phyloP scores from a whole-genome alignment of 768 basidiomycete genomes.

The Kwoniella bestiolae region DNA sequence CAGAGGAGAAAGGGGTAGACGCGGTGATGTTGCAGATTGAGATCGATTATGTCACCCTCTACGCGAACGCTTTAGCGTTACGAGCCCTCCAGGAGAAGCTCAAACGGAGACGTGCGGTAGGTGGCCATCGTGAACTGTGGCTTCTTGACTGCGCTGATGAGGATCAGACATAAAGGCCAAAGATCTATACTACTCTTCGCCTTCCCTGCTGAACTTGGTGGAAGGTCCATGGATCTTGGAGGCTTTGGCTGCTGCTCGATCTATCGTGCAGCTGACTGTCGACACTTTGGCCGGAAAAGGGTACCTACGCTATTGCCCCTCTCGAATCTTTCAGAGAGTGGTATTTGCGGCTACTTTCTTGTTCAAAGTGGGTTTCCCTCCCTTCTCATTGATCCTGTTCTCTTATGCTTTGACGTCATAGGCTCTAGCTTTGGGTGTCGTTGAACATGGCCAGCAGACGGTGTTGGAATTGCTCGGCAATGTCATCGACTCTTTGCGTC shows the following conservation, averaged over 20 bases:
- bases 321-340: not conserved
- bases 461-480: not conserved
- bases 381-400: not conserved
- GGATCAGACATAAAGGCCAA: not conserved
- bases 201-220: not conserved
- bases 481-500: not conserved
- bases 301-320: not conserved
- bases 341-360: not conserved
- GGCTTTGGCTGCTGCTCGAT: not conserved
- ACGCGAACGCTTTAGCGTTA: not conserved
- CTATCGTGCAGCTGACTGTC: constrained; percentile 1
- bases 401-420: not conserved
- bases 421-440: not conserved
- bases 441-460: not conserved
- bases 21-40: not conserved
- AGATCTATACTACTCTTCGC: not conserved
- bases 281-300: not conserved
- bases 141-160: too few species aligned
- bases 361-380: not conserved
- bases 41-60: not conserved
- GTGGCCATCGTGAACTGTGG: not conserved
- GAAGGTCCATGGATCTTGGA: not conserved
- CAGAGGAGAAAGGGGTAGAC: constrained; percentile 1
- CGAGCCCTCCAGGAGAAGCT: not conserved
- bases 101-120: not conserved